A percentile compares a stretch with the other conserved stretches of the same genome.
These are phyloP conservation scores for Aspergillus ochraceus DNA, from an alignment of 2,329 filamentous ascomycete species.

Conservation along the genomic window DNA sequence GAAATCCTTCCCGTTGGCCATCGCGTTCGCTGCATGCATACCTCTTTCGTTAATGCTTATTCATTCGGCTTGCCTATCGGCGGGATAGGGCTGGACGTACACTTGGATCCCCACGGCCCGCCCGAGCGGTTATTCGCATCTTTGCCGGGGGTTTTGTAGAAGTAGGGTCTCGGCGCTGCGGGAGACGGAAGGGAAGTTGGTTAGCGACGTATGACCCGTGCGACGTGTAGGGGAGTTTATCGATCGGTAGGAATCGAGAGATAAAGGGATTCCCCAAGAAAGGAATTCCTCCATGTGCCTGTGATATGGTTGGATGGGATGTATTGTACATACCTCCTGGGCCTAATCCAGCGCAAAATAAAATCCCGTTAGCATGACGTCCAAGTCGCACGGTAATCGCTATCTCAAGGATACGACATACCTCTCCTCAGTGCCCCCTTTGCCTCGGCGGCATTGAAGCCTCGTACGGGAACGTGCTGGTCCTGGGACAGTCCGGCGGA, in stretches of 20 bases:
- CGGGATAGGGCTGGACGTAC: too few species aligned
- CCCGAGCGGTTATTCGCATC: slow-evolving; percentile 37
- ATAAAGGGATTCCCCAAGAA: too few species aligned
- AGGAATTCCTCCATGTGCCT: background rate
- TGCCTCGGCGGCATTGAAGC: slow-evolving; percentile 46
- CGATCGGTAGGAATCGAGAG: background rate
- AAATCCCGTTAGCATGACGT: background rate
- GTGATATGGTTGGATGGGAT: background rate
- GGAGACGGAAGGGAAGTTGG: background rate
- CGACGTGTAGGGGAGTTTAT: background rate
- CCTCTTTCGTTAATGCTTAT: background rate
- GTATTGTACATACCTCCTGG: slow-evolving; percentile 28
- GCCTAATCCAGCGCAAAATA: slow-evolving; percentile 16
- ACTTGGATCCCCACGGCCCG: slow-evolving; percentile 46
- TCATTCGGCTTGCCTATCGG: too few species aligned
- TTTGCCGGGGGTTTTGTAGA: slow-evolving; percentile 42
- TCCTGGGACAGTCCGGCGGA: slow-evolving; percentile 29
- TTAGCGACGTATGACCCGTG: background rate
- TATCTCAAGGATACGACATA: slow-evolving; percentile 17
- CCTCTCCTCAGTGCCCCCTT: slow-evolving; percentile 44
- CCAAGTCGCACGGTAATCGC: background rate
- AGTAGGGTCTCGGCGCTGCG: slow-evolving; percentile 33
- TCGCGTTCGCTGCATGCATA: slow-evolving; percentile 42
- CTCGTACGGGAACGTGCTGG: slow-evolving; percentile 43
- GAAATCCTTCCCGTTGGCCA: slow-evolving; percentile 52